phyloP scores from a whole-genome alignment of 352 stramenopile genomes.

The Pythium periplocum region DNA sequence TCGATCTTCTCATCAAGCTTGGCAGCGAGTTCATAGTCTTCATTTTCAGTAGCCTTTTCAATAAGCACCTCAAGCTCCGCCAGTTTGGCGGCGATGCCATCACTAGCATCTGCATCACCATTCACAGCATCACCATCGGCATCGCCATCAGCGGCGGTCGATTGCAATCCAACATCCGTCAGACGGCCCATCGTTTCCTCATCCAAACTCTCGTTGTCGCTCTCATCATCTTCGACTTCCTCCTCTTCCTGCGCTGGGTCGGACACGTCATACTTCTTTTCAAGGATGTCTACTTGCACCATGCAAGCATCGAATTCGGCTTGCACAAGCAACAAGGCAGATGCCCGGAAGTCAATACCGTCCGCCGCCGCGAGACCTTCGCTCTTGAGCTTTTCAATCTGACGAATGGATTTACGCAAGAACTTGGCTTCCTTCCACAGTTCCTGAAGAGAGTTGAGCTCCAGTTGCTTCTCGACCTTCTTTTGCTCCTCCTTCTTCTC shows the following conservation, averaged over 20 bases:
- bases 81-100: slow-evolving; percentile 59
- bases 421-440: slow-evolving; percentile 74
- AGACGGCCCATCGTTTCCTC: slow-evolving; percentile 26
- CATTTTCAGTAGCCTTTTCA: slow-evolving; percentile 70
- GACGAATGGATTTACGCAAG: slow-evolving; percentile 44
- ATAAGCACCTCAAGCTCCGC: slow-evolving; percentile 60
- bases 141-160: slow-evolving; percentile 3
- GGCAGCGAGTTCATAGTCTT: slow-evolving; percentile 77
- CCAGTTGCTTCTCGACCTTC: slow-evolving; percentile 68
- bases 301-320: slow-evolving; percentile 71
- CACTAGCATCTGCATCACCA: slow-evolving; percentile 22
- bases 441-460: slow-evolving; percentile 60
- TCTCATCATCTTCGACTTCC: slow-evolving; percentile 38
- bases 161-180: neutral
- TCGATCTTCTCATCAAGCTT: slow-evolving; percentile 75
- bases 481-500: slow-evolving; percentile 77
- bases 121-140: slow-evolving; percentile 16
- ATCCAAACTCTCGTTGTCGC: slow-evolving; percentile 44
- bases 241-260: slow-evolving; percentile 49
- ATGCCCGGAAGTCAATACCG: slow-evolving; percentile 62
- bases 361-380: slow-evolving; percentile 44
- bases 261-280: slow-evolving; percentile 67
- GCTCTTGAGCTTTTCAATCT: slow-evolving; percentile 71
- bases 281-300: slow-evolving; percentile 49
- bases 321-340: slow-evolving; percentile 66